Percentiles rank a stretch among this genome's conserved stretches.
Evolutionary conservation across 352 stramenopile species (phyloP).

Genomic region (Aphanomyces invadans): DNA sequence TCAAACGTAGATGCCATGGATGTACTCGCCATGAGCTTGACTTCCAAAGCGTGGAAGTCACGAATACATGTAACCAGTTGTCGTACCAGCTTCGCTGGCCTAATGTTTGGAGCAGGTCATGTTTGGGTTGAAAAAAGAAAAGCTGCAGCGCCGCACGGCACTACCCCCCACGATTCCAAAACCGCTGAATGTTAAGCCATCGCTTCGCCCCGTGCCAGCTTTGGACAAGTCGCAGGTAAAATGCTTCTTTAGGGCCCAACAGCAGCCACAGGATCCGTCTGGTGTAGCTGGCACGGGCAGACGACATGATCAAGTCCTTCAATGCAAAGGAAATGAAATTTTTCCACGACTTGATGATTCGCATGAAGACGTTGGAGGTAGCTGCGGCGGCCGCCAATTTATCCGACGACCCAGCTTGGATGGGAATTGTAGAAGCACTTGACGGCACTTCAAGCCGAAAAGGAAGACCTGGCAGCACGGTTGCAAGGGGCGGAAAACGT

Average conservation of each 20-base stretch:
- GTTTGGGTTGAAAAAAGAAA: background rate
- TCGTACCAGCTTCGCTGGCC: too few species aligned
- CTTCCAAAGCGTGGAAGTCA: conserved; percentile 38
- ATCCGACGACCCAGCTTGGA: background rate
- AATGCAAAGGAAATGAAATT: conserved; percentile 81
- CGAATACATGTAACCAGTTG: conserved; percentile 44
- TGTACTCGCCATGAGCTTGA: conserved; percentile 62
- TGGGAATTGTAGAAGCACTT: conserved; percentile 47
- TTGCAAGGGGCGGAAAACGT: conserved; percentile 71
- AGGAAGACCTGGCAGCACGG: conserved; percentile 61
- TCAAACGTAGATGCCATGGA: conserved; percentile 59
- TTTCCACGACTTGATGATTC: conserved; percentile 74
- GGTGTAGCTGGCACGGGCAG: conserved; percentile 55
- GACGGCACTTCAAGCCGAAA: conserved; percentile 59
- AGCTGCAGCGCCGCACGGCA: too few species aligned
- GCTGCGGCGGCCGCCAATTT: background rate
- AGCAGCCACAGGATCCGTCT: too few species aligned
- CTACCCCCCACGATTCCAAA: background rate
- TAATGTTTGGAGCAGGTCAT: conserved; percentile 59
- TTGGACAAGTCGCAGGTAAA: conserved; percentile 34
- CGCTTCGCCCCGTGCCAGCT: conserved; percentile 6
- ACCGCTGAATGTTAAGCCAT: too few species aligned
- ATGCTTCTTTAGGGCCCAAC: too few species aligned
- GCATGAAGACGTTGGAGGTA: conserved; percentile 66
- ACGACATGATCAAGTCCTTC: conserved; percentile 69